These are phyloP conservation scores for Cercospora sesami DNA, from an alignment of 2,329 filamentous ascomycete genomes.

Conservation along the genomic window DNA sequence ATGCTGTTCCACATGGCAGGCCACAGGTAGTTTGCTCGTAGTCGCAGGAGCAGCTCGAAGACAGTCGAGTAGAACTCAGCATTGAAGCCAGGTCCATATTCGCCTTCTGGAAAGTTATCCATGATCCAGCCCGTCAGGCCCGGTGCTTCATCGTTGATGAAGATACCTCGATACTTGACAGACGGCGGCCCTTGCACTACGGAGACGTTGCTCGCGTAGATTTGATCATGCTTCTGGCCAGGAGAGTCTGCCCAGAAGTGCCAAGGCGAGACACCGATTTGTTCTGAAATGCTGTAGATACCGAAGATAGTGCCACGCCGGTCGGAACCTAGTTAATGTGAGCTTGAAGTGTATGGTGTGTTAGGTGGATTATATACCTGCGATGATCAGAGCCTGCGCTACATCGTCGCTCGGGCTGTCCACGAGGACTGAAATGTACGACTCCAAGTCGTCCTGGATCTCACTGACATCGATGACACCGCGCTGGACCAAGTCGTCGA, in stretches of 20 bases:
- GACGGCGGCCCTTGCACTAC: constrained; percentile 62
- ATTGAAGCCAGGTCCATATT: constrained; percentile 35
- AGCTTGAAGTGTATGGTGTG: not conserved
- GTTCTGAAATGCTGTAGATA: constrained; percentile 69
- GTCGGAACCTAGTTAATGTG: constrained; percentile 43
- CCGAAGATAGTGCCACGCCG: constrained; percentile 68
- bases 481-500: constrained; percentile 58
- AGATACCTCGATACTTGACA: constrained; percentile 68
- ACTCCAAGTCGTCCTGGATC: constrained; percentile 67
- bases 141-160: constrained; percentile 70
- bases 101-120: constrained; percentile 49
- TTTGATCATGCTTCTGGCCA: constrained; percentile 51
- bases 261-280: constrained; percentile 72
- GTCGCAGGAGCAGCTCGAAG: constrained; percentile 69
- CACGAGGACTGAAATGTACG: constrained; percentile 61
- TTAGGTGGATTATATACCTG: not conserved
- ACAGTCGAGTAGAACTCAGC: constrained; percentile 67
- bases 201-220: constrained; percentile 57
- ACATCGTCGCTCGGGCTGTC: constrained; percentile 42
- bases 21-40: constrained; percentile 75
- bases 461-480: constrained; percentile 59
- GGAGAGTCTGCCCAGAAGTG: constrained; percentile 68
- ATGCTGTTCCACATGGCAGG: constrained; percentile 70
- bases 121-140: constrained; percentile 67
- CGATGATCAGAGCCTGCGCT: not conserved